Evolutionary conservation across 768 basidiomycete species (phyloP).

Genomic region (Pulveroboletus sp.): DNA sequence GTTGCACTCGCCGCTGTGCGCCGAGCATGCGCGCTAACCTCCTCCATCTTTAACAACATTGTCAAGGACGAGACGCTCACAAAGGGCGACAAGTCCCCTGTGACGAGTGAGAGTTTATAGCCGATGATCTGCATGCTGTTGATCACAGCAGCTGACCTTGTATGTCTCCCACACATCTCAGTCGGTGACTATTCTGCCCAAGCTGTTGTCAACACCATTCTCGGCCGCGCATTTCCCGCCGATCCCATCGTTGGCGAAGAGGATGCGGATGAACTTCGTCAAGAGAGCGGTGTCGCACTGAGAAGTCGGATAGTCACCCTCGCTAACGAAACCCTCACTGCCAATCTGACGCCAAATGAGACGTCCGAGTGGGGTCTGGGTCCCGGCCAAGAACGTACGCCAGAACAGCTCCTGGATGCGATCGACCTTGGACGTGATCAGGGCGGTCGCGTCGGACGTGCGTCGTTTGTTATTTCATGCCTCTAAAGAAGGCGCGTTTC

Average conservation of each 20-base stretch:
- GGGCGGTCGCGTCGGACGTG: conserved; percentile 72
- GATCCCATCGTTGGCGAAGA: conserved; percentile 96
- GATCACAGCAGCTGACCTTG: background rate
- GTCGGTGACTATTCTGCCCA: conserved; percentile 95
- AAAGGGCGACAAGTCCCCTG: conserved; percentile 90
- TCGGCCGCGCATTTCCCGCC: conserved; percentile 69
- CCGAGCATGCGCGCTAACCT: conserved; percentile 78
- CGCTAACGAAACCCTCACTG: conserved; percentile 72
- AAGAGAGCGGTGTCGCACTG: conserved; percentile 40
- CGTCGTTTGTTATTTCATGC: conserved; percentile 28
- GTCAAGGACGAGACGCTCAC: conserved; percentile 81
- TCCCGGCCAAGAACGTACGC: conserved; percentile 45
- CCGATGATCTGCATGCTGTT: background rate
- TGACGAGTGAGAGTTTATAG: conserved; percentile 55
- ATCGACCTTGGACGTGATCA: conserved; percentile 79
- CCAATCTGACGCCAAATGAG: conserved; percentile 51
- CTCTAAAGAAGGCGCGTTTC: background rate
- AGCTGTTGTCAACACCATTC: conserved; percentile 81
- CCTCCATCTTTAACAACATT: conserved; percentile 80
- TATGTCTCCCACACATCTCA: conserved; percentile 25
- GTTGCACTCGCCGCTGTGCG: conserved; percentile 85
- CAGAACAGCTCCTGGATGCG: conserved; percentile 66
- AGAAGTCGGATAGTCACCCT: conserved; percentile 70
- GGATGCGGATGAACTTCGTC: conserved; percentile 75
- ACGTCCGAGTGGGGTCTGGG: conserved; percentile 69